Evolutionary conservation across 305 asterid genomes (phyloP).

Genomic region (Fraxinus floribunda): DNA sequence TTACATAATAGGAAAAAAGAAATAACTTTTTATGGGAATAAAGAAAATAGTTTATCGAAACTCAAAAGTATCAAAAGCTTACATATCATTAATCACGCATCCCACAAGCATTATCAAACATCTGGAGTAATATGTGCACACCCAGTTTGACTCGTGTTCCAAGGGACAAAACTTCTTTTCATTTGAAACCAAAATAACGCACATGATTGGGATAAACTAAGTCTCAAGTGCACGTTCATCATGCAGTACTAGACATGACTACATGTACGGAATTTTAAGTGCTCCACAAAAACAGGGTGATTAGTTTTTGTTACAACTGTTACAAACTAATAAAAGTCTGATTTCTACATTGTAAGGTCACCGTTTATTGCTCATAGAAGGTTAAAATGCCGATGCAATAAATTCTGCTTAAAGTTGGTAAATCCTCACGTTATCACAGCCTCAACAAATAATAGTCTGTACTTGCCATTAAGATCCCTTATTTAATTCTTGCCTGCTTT

Average conservation of each 20-base stretch:
- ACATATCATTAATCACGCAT: background rate
- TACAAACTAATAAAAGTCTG: constrained; percentile 9
- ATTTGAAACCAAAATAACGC: constrained; percentile 27
- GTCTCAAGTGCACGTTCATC: background rate
- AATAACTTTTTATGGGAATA: background rate
- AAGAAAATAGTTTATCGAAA: background rate
- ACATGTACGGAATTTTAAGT: background rate
- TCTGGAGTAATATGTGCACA: background rate
- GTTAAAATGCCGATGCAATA: constrained; percentile 26
- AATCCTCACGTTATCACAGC: constrained; percentile 26
- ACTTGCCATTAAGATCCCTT: constrained; percentile 47
- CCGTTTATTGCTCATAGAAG: constrained; percentile 23
- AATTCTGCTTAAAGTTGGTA: background rate
- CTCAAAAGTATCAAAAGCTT: background rate
- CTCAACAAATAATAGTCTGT: constrained; percentile 11
- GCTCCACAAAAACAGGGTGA: constrained; percentile 1
- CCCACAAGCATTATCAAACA: background rate
- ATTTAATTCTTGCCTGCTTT: constrained; percentile 68
- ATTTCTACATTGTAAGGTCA: constrained; percentile 31
- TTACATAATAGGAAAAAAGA: background rate
- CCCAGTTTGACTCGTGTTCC: background rate
- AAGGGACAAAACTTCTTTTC: background rate
- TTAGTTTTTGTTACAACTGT: constrained; percentile 9
- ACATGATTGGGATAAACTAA: background rate
- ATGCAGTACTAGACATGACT: background rate